These are phyloP conservation scores for Tetraselmis striata DNA, from an alignment of 139 green algal species.

Conservation along the genomic window DNA sequence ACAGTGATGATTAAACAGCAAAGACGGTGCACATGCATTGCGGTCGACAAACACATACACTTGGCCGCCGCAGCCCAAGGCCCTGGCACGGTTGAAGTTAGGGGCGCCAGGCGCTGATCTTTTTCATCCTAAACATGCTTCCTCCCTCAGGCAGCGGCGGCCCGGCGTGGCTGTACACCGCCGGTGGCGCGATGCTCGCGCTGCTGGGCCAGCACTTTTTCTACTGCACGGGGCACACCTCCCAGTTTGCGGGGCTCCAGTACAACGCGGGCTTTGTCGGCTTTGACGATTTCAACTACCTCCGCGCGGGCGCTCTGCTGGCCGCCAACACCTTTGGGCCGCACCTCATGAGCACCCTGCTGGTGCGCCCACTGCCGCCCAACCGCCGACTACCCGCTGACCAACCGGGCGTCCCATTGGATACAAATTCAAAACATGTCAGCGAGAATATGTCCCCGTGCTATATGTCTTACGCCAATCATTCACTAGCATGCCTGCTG, in stretches of 20 bases:
- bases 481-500: too few species aligned
- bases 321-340: constrained; percentile 72
- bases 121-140: too few species aligned
- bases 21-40: too few species aligned
- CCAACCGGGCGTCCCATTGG: not conserved
- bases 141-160: too few species aligned
- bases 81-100: too few species aligned
- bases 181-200: not conserved
- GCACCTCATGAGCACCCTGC: not conserved
- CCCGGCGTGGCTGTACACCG: not conserved
- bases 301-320: constrained; percentile 48
- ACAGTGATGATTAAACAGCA: too few species aligned
- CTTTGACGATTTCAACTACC: constrained; percentile 59
- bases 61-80: too few species aligned
- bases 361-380: not conserved
- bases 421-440: too few species aligned
- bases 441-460: too few species aligned
- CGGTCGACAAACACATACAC: too few species aligned
- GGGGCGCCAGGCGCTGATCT: too few species aligned
- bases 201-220: constrained; percentile 38
- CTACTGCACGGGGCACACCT: constrained; percentile 80
- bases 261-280: constrained; percentile 84
- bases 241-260: constrained; percentile 81
- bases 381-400: not conserved
- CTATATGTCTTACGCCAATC: too few species aligned